Base-by-base conservation (phyloP, 805 yeast genomes). In the Tetrapisispora phaffii region DNA sequence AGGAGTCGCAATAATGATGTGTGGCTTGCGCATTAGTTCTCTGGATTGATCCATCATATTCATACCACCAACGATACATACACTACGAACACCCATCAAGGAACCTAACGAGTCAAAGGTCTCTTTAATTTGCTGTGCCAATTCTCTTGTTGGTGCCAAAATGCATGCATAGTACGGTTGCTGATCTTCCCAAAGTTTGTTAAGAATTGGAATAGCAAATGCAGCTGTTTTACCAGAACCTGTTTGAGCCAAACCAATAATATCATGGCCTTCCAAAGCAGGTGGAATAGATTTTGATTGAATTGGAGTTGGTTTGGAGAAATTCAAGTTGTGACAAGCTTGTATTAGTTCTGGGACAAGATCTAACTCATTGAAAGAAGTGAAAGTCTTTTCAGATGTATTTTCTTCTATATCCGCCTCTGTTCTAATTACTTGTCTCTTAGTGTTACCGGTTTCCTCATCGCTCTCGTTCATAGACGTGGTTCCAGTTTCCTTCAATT, bases 191-290 rank as follows among this genome's bases (percentile, higher is more conserved):
- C 65, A 50, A n/a, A 82, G 67, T 50, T 77, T 79, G 2, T 77
- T 60, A 7, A 84, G 57, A 41, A 86, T 63, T 0, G 97, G 97
- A 2, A 90, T 63, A 12, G 84, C 59, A 62, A 81, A 90, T 2
- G 94, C 82, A 13, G n/a, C n/a, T n/a, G n/a, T n/a, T n/a, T n/a
- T n/a, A n/a, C n/a, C n/a, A n/a, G n/a, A n/a, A n/a, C n/a, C 98
- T 0, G 98, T 90, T 53, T 88, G 87, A 0, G 97, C 97, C n/a
- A 89, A 75, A 15, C 96, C 97, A n/a, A 89, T 71, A 2, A 85
- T 69, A 60, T 90, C 96, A 29, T 19, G 13, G 22, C 41, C 20
- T 31, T 60, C 20, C 0, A 82, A 80, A 23, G 81, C 66, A 45
- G 59, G 60, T 0, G 96, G 96, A 5, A 90, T 77, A 0, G 96